Evolutionary conservation across 805 yeast genomes (phyloP), one percentile per base, ranked within the genome.

Genomic region (Wickerhamiella musiphila): DNA sequence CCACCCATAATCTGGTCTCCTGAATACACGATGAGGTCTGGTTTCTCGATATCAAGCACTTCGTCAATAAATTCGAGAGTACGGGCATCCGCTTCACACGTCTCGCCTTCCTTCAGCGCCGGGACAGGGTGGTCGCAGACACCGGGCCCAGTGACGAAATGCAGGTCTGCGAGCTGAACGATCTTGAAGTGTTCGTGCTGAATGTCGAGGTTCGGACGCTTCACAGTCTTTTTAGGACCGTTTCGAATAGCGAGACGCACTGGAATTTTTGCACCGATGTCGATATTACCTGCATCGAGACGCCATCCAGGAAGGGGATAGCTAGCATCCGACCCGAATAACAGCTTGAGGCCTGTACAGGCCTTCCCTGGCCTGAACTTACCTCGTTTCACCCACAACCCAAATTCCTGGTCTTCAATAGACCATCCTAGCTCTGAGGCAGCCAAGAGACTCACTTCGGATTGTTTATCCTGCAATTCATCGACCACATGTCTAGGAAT

Each of bases 1-100:
- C 68, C 73, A 2, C 96, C 96, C 64, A 70, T 79, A 1, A 86
- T 65, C 51, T 82, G 94, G 55, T 86, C 98, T 5, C 98, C 98
- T 0, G 94, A 73, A 35, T 82, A 58, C 0, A 83, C 81, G 0
- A 82, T 90, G 18, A 84, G 52, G 48, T 90, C 84, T 0, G 98
- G 96, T 21, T 63, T 51, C 50, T 90, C 96, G 1, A 63, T 37
- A 34, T 78, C 84, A 28, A 86, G 54, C 0, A 78, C 77, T 14
- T 51, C 51, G 5, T 69, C 59, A 7, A 86, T 46, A 45, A 84
- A 82, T 5, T 51, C 44, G 19, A 66, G 36, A 0, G 96, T 81
- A 29, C 74, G 62, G 1, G 66, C 65, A 50, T 83, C 98, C 0
- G 96, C 96, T 37, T 65, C 54, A 48, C 96, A 90, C 9, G 54